Evolutionary conservation across 139 green algal species (phyloP), one percentile per base, ranked within the genome.

Genomic region (Chlorella vulgaris): DNA sequence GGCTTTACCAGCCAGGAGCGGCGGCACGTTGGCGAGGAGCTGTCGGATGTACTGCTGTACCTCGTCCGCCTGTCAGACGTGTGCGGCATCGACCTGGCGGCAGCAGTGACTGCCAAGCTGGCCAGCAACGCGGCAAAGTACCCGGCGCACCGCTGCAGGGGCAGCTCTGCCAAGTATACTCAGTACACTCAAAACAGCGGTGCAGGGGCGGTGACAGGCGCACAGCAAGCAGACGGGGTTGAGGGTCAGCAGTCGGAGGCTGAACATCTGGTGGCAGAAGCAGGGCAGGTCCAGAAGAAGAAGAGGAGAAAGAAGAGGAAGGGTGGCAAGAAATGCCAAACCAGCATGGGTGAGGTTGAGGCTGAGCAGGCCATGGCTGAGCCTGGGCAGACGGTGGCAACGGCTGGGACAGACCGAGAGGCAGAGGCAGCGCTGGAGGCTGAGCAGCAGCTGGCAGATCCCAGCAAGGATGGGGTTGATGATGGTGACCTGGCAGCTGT

Each of bases 1-100:
- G 74, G 47, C 50, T 94, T 92, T 63, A 74, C 35, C 0, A 3
- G 28, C 8, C 60, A 81, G 19, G 92, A 96, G 75, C 73, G 78
- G 35, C 36, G 76, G 47, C 86, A 93, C 47, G 73, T 96, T 3
- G 90, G 76, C 2, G 89, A 97, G 78, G 92, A 95, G 82, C 62
- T 97, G 29, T 86, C 89, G 7, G 93, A 96, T 68, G 90, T 95
- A 53, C 86, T 95, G 66, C 84, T 96, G 58, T 95, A 96, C 68
- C 65, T 96, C 31, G 50, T 96, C 26, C 77, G 91, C 0, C 70
- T 96, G 38, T 81, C 91, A 5, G 93, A 96, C 68, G 62, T 86
- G 36, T 96, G 93, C 74, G 88, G 81, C 7, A 69, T 96, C 2
- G 90, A 96, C 81, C 87, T 96, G 50, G 88, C 69, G 0, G 35